Evolutionary conservation across 331 rosid species (phyloP), one percentile per base, ranked within the genome.

Genomic region (Spiraea crenata): DNA sequence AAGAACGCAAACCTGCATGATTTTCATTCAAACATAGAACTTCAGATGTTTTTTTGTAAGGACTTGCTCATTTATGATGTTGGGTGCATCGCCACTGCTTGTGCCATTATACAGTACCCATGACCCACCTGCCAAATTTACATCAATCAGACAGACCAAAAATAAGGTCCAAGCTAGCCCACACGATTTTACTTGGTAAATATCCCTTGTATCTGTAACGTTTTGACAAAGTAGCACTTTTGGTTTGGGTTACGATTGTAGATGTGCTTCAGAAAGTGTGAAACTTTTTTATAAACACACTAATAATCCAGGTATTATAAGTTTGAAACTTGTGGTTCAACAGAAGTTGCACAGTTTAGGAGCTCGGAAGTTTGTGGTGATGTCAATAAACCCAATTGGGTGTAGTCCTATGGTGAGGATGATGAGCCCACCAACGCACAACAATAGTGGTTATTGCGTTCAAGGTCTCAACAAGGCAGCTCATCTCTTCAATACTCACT

Each of bases 311-410:
- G 31, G 2, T 25, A 25, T 25, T 25, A 25, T 25, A 25, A 25
- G 31, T 17, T 52, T 52, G 7, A 52, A 52, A 52, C 1, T n/a
- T 35, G 13, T 72, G 57, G 7, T 31, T 1, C 12, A 59, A 66
- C 80, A 84, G 88, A 81, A 78, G 58, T 50, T 84, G 73, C 72
- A 81, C 67, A 54, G 74, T 7, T 72, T 84, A 73, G 86, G 84
- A 70, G 86, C 77, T 19, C 45, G 84, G 10, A 81, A 69, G 63
- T 75, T 84, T 63, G 82, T 78, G 65, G 6, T 78, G 39, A 78
- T 81, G 69, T 78, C 80, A 39, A 42, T 79, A 70, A 81, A 84
- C 46, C 86, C 88, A 78, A 25, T 84, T 1, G 86, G 88, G 76
- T 84, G 84, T 60, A 78, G 76, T 75, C 88, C 88, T 15, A 38